These are phyloP conservation scores for Coemansia javaensis DNA, from an alignment of 192 early-diverging fungal genomes.

Conservation along the genomic window DNA sequence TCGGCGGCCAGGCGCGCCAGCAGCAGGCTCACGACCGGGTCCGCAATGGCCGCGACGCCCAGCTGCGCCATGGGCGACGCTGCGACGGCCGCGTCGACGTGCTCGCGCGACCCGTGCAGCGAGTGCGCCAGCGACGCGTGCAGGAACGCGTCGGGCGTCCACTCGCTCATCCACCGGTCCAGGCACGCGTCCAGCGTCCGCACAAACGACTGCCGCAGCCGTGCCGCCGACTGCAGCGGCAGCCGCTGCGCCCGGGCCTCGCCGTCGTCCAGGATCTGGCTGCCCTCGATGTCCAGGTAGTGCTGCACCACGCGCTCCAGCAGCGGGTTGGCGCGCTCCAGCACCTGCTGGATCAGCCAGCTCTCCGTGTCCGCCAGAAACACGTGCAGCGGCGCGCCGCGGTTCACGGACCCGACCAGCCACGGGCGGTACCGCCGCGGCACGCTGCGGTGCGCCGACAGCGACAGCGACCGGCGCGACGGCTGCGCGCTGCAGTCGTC, in stretches of 20 bases:
- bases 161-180: slow-evolving; percentile 36
- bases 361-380: slow-evolving; percentile 44
- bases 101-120: slow-evolving; percentile 11
- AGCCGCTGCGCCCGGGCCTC: neutral
- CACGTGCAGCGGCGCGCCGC: slow-evolving; percentile 43
- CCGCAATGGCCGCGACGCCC: slow-evolving; percentile 23
- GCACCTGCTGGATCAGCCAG: slow-evolving; percentile 49
- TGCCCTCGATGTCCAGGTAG: slow-evolving; percentile 40
- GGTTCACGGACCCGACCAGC: slow-evolving; percentile 33
- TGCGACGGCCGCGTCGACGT: slow-evolving; percentile 9
- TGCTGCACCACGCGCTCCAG: slow-evolving; percentile 43
- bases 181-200: slow-evolving; percentile 25
- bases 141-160: slow-evolving; percentile 39
- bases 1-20: slow-evolving; percentile 41
- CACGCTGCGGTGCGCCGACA: slow-evolving; percentile 12
- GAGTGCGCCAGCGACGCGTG: slow-evolving; percentile 16
- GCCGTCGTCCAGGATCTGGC: slow-evolving; percentile 28
- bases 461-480: slow-evolving; percentile 24
- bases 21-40: slow-evolving; percentile 41
- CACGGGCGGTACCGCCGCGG: slow-evolving; percentile 39
- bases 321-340: slow-evolving; percentile 43
- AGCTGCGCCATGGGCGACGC: slow-evolving; percentile 22
- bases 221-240: slow-evolving; percentile 17
- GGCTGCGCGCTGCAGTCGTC: slow-evolving; percentile 4
- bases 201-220: slow-evolving; percentile 36